Percentiles rank a stretch among this genome's conserved stretches.
phyloP scores from a whole-genome alignment of 2,329 filamentous ascomycete species.

The Fusarium continuum region DNA sequence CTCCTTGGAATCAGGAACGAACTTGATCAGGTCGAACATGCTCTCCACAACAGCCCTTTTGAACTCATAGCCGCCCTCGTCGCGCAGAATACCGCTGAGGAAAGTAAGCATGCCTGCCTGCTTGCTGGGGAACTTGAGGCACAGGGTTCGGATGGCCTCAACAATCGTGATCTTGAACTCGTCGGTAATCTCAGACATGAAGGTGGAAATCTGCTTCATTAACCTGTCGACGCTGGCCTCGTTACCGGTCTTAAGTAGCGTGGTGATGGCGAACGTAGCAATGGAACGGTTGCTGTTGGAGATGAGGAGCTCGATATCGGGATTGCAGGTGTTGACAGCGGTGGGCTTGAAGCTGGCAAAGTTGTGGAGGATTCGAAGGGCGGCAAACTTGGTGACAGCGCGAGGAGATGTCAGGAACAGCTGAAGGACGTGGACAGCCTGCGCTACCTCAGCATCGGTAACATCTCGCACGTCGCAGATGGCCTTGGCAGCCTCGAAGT shows the following conservation, averaged over 20 bases:
- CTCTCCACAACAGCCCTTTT: slow-evolving; percentile 97
- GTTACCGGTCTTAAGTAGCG: slow-evolving; percentile 96
- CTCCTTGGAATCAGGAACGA: slow-evolving; percentile 87
- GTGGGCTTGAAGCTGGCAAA: slow-evolving; percentile 97
- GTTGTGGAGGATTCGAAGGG: slow-evolving; percentile 94
- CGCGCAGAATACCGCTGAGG: slow-evolving; percentile 93
- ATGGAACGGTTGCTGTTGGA: slow-evolving; percentile 97
- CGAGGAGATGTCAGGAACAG: slow-evolving; percentile 96
- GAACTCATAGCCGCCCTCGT: slow-evolving; percentile 98
- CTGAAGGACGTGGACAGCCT: slow-evolving; percentile 94
- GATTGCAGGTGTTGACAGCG: slow-evolving; percentile 92
- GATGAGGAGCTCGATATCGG: slow-evolving; percentile 95
- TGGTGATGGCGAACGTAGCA: slow-evolving; percentile 97
- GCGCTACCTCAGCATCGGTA: slow-evolving; percentile 87
- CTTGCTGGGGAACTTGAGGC: slow-evolving; percentile 97
- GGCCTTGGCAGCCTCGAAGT: slow-evolving; percentile 98
- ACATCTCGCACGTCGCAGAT: slow-evolving; percentile 96
- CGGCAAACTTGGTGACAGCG: slow-evolving; percentile 96
- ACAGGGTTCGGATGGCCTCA: slow-evolving; percentile 94
- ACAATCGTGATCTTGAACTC: slow-evolving; percentile 99
- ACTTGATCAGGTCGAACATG: slow-evolving; percentile 99
- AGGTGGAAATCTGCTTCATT: slow-evolving; percentile 98
- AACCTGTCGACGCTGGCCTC: slow-evolving; percentile 95
- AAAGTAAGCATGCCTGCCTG: slow-evolving; percentile 98
- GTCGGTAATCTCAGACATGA: slow-evolving; percentile 99